Percentiles rank a stretch among this genome's conserved stretches.
Conservation (phyloP, 2,329 filamentous ascomycete genomes). For the Aspergillus ruber region DNA sequence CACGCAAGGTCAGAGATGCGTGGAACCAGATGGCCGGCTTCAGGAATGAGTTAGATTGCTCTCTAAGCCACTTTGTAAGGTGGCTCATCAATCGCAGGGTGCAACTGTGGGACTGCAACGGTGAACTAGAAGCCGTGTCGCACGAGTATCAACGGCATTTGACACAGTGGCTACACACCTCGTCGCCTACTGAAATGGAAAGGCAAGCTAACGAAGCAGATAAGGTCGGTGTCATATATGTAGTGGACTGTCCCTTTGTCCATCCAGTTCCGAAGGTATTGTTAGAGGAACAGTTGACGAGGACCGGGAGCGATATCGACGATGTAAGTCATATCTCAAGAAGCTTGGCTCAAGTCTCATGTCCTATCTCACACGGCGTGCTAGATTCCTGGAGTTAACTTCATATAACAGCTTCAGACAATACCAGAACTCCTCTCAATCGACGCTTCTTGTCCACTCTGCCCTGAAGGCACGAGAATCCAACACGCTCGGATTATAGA, state of each 20-base stretch:
- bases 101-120: conserved; percentile 22
- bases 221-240: conserved; percentile 16
- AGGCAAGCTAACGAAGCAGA: not conserved
- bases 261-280: conserved; percentile 24
- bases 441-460: conserved; percentile 26
- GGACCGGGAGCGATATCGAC: conserved; percentile 23
- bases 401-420: conserved; percentile 12
- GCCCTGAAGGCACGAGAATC: conserved; percentile 22
- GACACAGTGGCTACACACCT: conserved; percentile 24
- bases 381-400: not conserved
- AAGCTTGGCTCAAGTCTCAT: not conserved
- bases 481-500: conserved; percentile 31
- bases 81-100: conserved; percentile 22
- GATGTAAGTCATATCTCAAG: conserved; percentile 17
- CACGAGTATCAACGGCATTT: conserved; percentile 21
- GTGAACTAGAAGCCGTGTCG: conserved; percentile 17
- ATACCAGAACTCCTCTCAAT: conserved; percentile 13
- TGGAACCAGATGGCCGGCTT: conserved; percentile 12
- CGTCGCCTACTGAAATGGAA: conserved; percentile 7
- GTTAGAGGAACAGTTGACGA: conserved; percentile 26
- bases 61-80: conserved; percentile 13
- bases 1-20: conserved; percentile 13
- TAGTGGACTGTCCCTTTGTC: conserved; percentile 29
- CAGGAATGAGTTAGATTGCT: conserved; percentile 11
- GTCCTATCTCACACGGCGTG: not conserved